phyloP scores from a whole-genome alignment of 345 rosid genomes.

The Populus tremula region DNA sequence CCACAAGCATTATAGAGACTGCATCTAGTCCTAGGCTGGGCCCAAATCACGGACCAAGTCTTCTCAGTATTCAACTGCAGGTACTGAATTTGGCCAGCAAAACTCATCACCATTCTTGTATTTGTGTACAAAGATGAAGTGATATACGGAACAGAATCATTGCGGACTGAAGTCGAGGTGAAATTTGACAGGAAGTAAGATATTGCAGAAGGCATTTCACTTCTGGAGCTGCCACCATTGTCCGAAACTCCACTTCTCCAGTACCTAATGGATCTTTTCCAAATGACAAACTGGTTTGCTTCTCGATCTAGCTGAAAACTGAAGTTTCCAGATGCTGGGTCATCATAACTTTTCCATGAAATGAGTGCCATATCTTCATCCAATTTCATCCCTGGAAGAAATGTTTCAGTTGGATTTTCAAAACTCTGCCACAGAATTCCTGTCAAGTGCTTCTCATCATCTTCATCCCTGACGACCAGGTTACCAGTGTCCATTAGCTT shows the following conservation, averaged over 20 bases:
- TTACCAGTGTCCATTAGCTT: constrained; percentile 46
- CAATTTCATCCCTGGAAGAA: constrained; percentile 30
- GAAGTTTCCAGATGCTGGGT: constrained; percentile 64
- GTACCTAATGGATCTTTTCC: constrained; percentile 26
- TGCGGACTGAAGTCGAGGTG: constrained; percentile 20
- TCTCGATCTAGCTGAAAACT: constrained; percentile 40
- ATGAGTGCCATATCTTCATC: constrained; percentile 27
- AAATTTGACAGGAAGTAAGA: constrained; percentile 45
- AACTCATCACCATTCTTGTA: constrained; percentile 44
- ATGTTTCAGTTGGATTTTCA: constrained; percentile 19
- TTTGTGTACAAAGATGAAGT: constrained; percentile 34
- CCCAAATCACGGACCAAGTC: constrained; percentile 33
- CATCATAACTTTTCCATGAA: constrained; percentile 52
- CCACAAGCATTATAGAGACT: constrained; percentile 36
- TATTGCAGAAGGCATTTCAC: constrained; percentile 37
- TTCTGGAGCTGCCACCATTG: constrained; percentile 23
- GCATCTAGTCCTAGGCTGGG: constrained; percentile 37
- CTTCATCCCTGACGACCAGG: constrained; percentile 25
- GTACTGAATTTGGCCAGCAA: constrained; percentile 32
- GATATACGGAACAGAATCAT: constrained; percentile 39
- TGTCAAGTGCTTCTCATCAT: not conserved
- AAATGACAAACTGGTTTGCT: constrained; percentile 36
- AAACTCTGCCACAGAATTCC: constrained; percentile 10
- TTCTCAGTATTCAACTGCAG: not conserved
- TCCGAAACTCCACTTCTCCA: constrained; percentile 51